Base-by-base conservation (phyloP, 106 monocot genomes). In the Posidonia australis region DNA sequence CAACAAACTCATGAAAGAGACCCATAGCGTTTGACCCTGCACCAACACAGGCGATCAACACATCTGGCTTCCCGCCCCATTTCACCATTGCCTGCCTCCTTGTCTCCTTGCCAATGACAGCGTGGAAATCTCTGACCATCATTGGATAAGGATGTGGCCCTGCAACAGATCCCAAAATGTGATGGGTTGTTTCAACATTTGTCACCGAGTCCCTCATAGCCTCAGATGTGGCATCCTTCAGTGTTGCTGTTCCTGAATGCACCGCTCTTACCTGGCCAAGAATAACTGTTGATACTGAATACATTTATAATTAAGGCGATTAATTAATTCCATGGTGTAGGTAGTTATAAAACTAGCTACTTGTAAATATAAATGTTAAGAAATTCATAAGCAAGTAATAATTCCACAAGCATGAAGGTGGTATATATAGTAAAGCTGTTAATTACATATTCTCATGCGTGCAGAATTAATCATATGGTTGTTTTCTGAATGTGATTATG, bases 91-190 rank as follows among this genome's bases (percentile, higher is more conserved):
- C 84, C 54, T 88, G 88, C 46, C 57, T 81, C 58, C 84, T 81
- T 4, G 88, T 84, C 52, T 88, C 88, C 61, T 81, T 88, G 46
- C 88, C 88, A 66, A 88, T 88, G 21, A 88, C 72, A 19, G 84
- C 80, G 48, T 88, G 84, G 48, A 88, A 88, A 56, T 88, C 88
- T 67, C 84, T 81, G 3, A 88, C 88, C 84, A 88, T 84, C 84
- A 82, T 79, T 23, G 88, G 88, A 64, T 84, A 88, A 46, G 88
- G 88, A 45, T 88, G 88, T 9, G 88, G 88, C 4, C 88, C 84
- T 13, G 79, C 84, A 52, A 81, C 88, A 26, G 84, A 84, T 7
- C 88, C 88, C 56, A 88, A 73, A 62, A 84, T 84, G 60, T 84
- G 84, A 51, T 84, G 81, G 13, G 88, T 88, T 21, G 81, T 51